These are phyloP conservation scores for Teratosphaeria destructans DNA, from an alignment of 2,329 filamentous ascomycete species.

Conservation along the genomic window DNA sequence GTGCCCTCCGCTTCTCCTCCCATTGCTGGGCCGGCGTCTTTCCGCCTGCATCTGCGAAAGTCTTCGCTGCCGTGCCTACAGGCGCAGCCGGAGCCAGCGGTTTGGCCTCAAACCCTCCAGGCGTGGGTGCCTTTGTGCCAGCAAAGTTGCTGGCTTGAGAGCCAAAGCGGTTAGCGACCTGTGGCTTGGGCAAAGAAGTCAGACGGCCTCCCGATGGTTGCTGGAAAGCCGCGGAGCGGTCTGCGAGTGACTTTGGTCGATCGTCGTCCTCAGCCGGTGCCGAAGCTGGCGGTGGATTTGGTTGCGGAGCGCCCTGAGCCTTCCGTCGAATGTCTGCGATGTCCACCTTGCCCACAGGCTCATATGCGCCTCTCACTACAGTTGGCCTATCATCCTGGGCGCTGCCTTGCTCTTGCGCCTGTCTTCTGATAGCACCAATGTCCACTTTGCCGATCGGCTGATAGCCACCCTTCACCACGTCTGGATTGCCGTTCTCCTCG, in stretches of 20 bases:
- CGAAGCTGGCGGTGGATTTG: constrained; percentile 3
- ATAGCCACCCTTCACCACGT: constrained; percentile 76
- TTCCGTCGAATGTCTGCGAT: constrained; percentile 86
- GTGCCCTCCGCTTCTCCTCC: constrained; percentile 90
- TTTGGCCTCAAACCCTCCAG: constrained; percentile 55
- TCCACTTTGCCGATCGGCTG: constrained; percentile 96
- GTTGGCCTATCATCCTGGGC: constrained; percentile 65
- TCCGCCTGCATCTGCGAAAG: constrained; percentile 86
- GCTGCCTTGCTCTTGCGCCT: constrained; percentile 53
- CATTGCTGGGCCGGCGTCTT: constrained; percentile 95
- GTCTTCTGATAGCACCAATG: constrained; percentile 74
- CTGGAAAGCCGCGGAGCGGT: constrained; percentile 64
- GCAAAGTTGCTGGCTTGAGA: constrained; percentile 58
- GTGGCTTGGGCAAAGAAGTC: constrained; percentile 84
- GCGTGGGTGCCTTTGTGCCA: constrained; percentile 81
- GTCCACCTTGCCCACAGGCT: constrained; percentile 92
- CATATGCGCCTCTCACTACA: constrained; percentile 82
- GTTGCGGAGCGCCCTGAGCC: constrained; percentile 49
- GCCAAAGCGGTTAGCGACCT: constrained; percentile 82
- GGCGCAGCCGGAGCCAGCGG: constrained; percentile 47
- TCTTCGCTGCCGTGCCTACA: constrained; percentile 74
- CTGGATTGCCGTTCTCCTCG: constrained; percentile 38
- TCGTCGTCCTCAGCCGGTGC: constrained; percentile 1
- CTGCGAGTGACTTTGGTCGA: constrained; percentile 52
- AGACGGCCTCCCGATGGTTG: constrained; percentile 63